Evolutionary conservation across 2,329 filamentous ascomycete genomes (phyloP).

Genomic region (Pseudogymnoascus sp.): DNA sequence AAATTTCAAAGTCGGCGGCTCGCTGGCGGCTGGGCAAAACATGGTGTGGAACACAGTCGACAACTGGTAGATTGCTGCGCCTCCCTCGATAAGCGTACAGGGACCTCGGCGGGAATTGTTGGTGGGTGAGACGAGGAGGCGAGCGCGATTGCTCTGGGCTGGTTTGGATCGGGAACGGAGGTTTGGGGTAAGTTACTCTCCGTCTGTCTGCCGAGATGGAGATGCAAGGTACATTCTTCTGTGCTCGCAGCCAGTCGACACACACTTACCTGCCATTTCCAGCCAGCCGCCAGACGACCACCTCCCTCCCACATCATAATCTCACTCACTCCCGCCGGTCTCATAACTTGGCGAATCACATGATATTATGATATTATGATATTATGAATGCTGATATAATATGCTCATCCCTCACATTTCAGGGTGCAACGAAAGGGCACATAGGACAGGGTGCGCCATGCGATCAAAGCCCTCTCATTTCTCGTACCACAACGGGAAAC

Average conservation of each 20-base stretch:
- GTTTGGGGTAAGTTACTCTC: not conserved
- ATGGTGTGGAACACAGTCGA: not conserved
- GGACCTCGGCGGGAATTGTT: not conserved
- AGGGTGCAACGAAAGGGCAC: not conserved
- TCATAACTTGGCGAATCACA: not conserved
- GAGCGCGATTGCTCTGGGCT: not conserved
- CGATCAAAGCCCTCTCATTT: not conserved
- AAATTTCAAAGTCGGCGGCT: not conserved
- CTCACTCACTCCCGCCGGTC: not conserved
- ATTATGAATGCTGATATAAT: not conserved
- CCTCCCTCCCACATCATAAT: too few relatives aligned
- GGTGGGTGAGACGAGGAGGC: not conserved
- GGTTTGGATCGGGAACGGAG: not conserved
- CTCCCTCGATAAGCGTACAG: not conserved
- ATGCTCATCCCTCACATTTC: not conserved
- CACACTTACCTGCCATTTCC: not conserved
- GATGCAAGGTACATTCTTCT: not conserved
- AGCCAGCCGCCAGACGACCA: not conserved
- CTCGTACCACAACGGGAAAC: not conserved
- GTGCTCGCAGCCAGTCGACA: too few relatives aligned
- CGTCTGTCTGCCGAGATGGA: not conserved
- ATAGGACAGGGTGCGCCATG: not conserved
- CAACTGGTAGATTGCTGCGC: not conserved
- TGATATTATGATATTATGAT: conserved; percentile 2
- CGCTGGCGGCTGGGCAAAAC: not conserved